A percentile compares a stretch with the other conserved stretches of the same genome.
Evolutionary conservation across 2,329 filamentous ascomycete genomes (phyloP).

Genomic region (Colletotrichum plurivorum): DNA sequence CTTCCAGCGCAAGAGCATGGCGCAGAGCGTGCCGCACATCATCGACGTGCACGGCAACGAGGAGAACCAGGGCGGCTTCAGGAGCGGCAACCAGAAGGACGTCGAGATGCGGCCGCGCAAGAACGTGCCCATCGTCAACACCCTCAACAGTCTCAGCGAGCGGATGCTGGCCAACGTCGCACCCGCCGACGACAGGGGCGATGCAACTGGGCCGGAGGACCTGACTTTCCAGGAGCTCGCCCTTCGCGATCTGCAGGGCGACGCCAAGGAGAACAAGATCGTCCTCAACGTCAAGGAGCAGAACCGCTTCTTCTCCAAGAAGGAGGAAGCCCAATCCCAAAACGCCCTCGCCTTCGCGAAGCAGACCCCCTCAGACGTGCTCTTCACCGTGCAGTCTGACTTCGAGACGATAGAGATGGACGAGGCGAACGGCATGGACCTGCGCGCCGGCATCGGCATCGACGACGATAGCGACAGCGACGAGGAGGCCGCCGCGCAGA

Average conservation of each 20-base stretch:
- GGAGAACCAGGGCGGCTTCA: conserved; percentile 89
- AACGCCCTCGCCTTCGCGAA: conserved; percentile 72
- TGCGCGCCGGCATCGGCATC: conserved; percentile 77
- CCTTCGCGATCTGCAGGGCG: conserved; percentile 84
- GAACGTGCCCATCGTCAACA: conserved; percentile 90
- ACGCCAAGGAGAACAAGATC: conserved; percentile 82
- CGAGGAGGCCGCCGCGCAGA: conserved; percentile 68
- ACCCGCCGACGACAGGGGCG: conserved; percentile 77
- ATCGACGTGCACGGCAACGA: conserved; percentile 96
- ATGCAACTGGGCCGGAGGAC: conserved; percentile 78
- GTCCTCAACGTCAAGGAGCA: conserved; percentile 91
- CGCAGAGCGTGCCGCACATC: conserved; percentile 84
- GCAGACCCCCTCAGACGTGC: conserved; percentile 78
- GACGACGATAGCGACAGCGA: conserved; percentile 79
- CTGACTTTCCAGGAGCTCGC: conserved; percentile 81
- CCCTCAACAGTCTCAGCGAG: conserved; percentile 90
- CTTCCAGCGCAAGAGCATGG: conserved; percentile 67
- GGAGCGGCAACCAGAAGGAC: conserved; percentile 87
- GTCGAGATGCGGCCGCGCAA: conserved; percentile 87
- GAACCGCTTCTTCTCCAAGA: conserved; percentile 81
- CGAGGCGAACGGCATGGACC: conserved; percentile 66
- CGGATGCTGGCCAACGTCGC: conserved; percentile 93
- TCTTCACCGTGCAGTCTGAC: conserved; percentile 75
- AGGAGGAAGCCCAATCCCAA: conserved; percentile 61
- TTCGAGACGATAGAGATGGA: conserved; percentile 67